Evolutionary conservation across 306 rosid species (phyloP).

Genomic region (Nissolia schottii): DNA sequence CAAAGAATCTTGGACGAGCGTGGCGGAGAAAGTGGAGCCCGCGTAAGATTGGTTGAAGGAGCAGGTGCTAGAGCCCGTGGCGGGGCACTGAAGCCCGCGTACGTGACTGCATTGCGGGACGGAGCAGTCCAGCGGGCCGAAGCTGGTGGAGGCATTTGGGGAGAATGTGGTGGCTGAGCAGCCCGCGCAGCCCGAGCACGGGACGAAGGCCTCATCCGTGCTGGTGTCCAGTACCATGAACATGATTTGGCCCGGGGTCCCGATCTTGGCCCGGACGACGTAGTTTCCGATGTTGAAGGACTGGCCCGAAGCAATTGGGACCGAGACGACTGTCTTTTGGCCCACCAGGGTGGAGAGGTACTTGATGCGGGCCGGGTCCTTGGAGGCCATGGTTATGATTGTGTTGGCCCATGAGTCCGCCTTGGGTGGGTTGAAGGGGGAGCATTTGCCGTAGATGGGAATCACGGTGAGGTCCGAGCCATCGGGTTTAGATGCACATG

Average conservation of each 20-base stretch:
- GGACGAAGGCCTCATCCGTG: conserved; percentile 74
- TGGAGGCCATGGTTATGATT: conserved; percentile 68
- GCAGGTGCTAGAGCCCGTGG: conserved; percentile 39
- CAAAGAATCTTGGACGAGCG: conserved; percentile 56
- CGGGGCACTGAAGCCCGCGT: conserved; percentile 63
- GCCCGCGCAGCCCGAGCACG: conserved; percentile 67
- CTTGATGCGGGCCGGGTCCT: conserved; percentile 57
- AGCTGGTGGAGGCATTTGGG: conserved; percentile 54
- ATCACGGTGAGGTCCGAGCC: conserved; percentile 55
- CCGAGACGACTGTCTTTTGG: conserved; percentile 43
- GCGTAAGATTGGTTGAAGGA: conserved; percentile 80
- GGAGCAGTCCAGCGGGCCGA: conserved; percentile 52
- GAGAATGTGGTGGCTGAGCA: conserved; percentile 55
- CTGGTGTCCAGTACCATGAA: conserved; percentile 90
- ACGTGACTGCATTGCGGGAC: conserved; percentile 48
- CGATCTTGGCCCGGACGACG: conserved; percentile 62
- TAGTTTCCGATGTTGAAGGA: conserved; percentile 69
- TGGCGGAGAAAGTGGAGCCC: conserved; percentile 69
- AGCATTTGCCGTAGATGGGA: conserved; percentile 84
- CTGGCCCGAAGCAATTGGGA: conserved; percentile 84
- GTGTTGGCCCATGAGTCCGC: conserved; percentile 52
- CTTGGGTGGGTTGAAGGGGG: conserved; percentile 66
- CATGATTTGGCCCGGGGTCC: conserved; percentile 72
- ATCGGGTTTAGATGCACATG: conserved; percentile 45
- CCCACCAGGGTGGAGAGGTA: conserved; percentile 52